Percentiles rank a stretch among this genome's conserved stretches.
Conservation (phyloP, 192 early-diverging fungal species). For the Backusella psychrophila region DNA sequence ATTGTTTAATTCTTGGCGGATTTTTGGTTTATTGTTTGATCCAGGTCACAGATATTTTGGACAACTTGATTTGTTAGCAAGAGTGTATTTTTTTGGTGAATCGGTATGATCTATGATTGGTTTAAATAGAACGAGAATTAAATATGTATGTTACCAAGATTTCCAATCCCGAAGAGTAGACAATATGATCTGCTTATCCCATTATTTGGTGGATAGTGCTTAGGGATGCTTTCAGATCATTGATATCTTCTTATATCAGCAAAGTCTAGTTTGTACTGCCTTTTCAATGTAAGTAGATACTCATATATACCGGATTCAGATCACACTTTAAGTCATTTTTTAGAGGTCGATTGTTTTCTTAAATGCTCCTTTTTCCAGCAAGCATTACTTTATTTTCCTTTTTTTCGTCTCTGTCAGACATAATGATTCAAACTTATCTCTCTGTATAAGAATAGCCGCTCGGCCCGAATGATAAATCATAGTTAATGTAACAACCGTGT, state of each 20-base stretch:
- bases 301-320: background rate
- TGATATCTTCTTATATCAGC: background rate
- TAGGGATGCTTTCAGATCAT: background rate
- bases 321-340: background rate
- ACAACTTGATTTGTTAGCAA: background rate
- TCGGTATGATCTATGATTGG: background rate
- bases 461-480: background rate
- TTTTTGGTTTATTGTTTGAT: background rate
- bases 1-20: background rate
- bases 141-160: background rate
- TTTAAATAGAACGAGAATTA: background rate
- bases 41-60: background rate
- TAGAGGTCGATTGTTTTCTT: background rate
- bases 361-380: background rate
- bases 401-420: background rate
- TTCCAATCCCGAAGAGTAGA: background rate
- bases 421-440: background rate
- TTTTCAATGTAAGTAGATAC: background rate
- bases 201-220: background rate
- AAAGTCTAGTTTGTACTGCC: background rate
- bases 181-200: background rate
- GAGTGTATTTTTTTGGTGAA: background rate
- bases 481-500: background rate
- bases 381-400: background rate
- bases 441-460: background rate